These are phyloP conservation scores for Apiotrichum sp. DNA, from an alignment of 1,284 basidiomycete genomes.

Conservation along the genomic window DNA sequence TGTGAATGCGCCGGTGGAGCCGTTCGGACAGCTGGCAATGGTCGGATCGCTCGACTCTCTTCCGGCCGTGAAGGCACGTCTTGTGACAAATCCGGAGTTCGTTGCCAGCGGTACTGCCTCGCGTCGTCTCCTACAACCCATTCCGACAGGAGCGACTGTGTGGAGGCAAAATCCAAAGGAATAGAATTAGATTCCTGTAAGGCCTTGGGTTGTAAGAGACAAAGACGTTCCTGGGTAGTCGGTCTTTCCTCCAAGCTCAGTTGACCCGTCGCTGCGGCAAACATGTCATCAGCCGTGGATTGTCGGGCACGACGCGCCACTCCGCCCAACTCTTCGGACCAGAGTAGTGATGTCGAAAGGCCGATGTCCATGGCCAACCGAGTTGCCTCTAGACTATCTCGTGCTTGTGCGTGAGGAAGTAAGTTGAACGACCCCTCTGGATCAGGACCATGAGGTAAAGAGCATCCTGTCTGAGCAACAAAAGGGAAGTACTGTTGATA, in stretches of 20 bases:
- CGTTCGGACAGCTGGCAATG: background rate
- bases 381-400: background rate
- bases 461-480: background rate
- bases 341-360: background rate
- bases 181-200: no score
- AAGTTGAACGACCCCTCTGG: background rate
- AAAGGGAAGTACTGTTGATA: background rate
- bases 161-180: background rate
- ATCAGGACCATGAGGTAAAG: no score
- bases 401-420: background rate
- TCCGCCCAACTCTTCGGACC: background rate
- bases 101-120: slow-evolving; percentile 18
- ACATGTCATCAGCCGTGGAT: slow-evolving; percentile 19
- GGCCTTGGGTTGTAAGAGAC: slow-evolving; percentile 11
- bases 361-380: background rate
- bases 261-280: slow-evolving; percentile 25
- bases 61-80: slow-evolving; percentile 12
- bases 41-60: background rate
- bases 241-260: slow-evolving; percentile 23
- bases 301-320: background rate
- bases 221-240: background rate
- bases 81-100: no score
- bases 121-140: slow-evolving; percentile 26
- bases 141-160: slow-evolving; percentile 19
- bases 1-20: no score